phyloP scores from a whole-genome alignment of 2,329 filamentous ascomycete genomes.

The Venturia aucupariae region DNA sequence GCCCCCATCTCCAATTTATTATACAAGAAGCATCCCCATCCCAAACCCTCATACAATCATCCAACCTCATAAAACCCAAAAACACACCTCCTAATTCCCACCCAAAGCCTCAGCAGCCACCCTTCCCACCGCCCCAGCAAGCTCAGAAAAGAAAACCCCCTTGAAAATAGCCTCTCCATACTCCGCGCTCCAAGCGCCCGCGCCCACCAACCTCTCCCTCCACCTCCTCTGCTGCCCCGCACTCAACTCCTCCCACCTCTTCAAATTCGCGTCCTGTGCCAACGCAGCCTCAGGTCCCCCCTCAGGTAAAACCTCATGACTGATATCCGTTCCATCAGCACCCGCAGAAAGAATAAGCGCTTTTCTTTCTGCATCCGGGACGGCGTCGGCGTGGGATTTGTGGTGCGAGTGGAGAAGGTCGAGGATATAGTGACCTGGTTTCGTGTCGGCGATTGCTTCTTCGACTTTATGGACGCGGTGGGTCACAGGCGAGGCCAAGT shows the following conservation, averaged over 20 bases:
- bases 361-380: slow-evolving; percentile 21
- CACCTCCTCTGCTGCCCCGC: slow-evolving; percentile 55
- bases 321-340: slow-evolving; percentile 26
- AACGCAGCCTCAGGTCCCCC: slow-evolving; percentile 26
- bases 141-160: slow-evolving; percentile 67
- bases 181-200: slow-evolving; percentile 69
- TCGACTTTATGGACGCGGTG: neutral
- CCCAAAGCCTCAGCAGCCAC: slow-evolving; percentile 28
- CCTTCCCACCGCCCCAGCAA: slow-evolving; percentile 53
- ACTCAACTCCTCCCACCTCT: slow-evolving; percentile 62
- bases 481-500: neutral
- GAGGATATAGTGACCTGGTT: slow-evolving; percentile 1
- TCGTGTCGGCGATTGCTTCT: slow-evolving; percentile 1
- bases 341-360: slow-evolving; percentile 32
- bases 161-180: slow-evolving; percentile 70
- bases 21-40: no score
- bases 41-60: no score
- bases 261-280: slow-evolving; percentile 38
- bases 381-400: slow-evolving; percentile 2
- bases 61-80: no score
- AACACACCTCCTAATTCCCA: slow-evolving; percentile 1
- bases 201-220: slow-evolving; percentile 58
- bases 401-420: slow-evolving; percentile 21
- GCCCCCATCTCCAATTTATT: no score
- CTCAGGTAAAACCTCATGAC: slow-evolving; percentile 25